Evolutionary conservation across 78 protist genomes (phyloP), one percentile per base, ranked within the genome.

Genomic region (Dictyostelium purpureum): DNA sequence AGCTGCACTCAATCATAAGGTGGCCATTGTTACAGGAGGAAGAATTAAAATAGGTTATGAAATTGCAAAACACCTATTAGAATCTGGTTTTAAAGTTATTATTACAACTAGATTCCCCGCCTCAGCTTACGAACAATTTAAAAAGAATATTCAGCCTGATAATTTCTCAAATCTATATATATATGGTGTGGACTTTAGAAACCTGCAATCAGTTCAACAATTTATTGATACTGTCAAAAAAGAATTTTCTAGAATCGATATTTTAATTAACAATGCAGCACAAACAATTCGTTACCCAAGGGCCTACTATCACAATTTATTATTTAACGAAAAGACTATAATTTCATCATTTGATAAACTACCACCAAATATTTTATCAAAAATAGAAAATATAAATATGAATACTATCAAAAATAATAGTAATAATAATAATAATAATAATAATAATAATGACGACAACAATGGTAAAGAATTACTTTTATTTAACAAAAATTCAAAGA

Each of bases 221-320:
- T 87, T 94, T 26, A 82, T 77, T 31, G 83, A 31, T 33, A 9
- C 21, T 24, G 26, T 95, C 4, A 42, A 40, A 38, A 16, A 0
- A 12, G 43, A 37, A n/a, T 54, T 88, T 19, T 37, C 87, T 43
- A 87, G 94, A 33, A 14, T 95, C 19, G 94, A 95, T 77, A 51
- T 95, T n/a, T 24, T 95, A 35, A 94, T 95, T 94, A 95, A 95
- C 52, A 95, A 95, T 79, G 97, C 96, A 6, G 94, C 96, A 10
- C 97, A 95, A 65, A 95, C 97, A 3, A 61, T 95, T 31, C 31
- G 96, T 9, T 43, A 94, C 35, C 96, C 96, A 70, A 71, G 91
- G 11, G 67, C 67, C 1, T 90, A 49, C 59, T 94, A 73, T 61
- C 19, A 61, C 18, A 40, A 56, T 40, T 18, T 24, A 31, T 42